Conservation (phyloP, 2,329 filamentous ascomycete genomes). For the Sordariomycetes sp. region DNA sequence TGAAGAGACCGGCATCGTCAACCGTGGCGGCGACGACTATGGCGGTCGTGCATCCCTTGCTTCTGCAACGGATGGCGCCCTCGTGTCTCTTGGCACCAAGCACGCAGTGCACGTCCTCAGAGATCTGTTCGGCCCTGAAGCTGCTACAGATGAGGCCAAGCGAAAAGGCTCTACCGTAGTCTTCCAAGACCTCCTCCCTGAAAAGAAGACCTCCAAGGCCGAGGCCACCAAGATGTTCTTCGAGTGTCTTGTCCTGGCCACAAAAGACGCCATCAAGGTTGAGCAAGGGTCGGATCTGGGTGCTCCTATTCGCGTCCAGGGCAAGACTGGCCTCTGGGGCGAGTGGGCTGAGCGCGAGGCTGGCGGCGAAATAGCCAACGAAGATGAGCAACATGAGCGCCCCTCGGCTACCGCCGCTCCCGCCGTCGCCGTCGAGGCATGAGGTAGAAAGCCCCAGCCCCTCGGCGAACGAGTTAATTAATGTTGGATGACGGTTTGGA, state of each 20-base stretch:
- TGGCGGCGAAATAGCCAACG: constrained; percentile 49
- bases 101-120: constrained; percentile 92
- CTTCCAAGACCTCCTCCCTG: constrained; percentile 87
- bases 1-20: constrained; percentile 40
- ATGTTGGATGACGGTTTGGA: constrained; percentile 9
- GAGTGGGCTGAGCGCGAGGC: constrained; percentile 81
- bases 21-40: constrained; percentile 76
- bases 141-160: constrained; percentile 58
- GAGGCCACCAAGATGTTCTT: constrained; percentile 99
- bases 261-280: constrained; percentile 96
- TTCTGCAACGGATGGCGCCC: constrained; percentile 61
- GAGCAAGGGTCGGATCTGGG: constrained; percentile 76
- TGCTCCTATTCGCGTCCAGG: constrained; percentile 71
- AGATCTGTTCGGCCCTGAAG: constrained; percentile 72
- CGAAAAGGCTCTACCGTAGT: constrained; percentile 69
- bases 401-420: constrained; percentile 17
- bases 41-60: constrained; percentile 66
- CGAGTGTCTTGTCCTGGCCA: constrained; percentile 88
- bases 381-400: constrained; percentile 33
- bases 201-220: constrained; percentile 68
- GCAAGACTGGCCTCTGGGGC: constrained; percentile 94
- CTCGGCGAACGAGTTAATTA: neutral
- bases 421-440: constrained; percentile 28
- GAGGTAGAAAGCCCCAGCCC: constrained; percentile 5
- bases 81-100: constrained; percentile 83